Evolutionary conservation across 164 flowering plant species (phyloP).

Genomic region (Akebia trifoliata): DNA sequence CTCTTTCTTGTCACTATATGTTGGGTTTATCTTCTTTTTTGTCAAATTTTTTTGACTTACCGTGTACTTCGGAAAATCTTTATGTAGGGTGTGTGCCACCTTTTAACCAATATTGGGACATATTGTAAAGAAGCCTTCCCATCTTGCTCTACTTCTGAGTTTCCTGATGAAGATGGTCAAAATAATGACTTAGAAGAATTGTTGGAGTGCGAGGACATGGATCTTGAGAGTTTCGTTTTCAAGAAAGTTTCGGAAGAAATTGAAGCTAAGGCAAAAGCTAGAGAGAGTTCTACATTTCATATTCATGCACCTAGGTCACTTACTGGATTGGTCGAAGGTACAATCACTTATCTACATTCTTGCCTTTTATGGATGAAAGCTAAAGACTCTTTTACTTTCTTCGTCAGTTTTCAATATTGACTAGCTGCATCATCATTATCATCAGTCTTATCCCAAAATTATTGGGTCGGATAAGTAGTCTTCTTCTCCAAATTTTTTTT

Average conservation of each 20-base stretch:
- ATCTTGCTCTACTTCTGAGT: constrained; percentile 38
- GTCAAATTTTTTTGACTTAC: not conserved
- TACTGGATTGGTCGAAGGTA: constrained; percentile 61
- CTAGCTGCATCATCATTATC: too few relatives aligned
- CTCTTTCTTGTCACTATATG: not conserved
- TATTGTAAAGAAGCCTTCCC: constrained; percentile 63
- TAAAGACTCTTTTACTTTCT: not conserved
- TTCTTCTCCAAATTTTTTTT: too few relatives aligned
- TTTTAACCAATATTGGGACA: constrained; percentile 53
- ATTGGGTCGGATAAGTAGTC: too few relatives aligned
- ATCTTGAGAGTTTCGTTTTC: constrained; percentile 49
- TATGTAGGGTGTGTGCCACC: constrained; percentile 76
- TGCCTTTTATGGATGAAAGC: not conserved
- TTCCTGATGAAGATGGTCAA: constrained; percentile 41
- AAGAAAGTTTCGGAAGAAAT: constrained; percentile 45
- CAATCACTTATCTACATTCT: not conserved
- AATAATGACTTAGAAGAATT: constrained; percentile 37
- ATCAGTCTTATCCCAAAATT: too few relatives aligned
- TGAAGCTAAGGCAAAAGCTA: constrained; percentile 46
- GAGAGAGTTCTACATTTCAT: constrained; percentile 54
- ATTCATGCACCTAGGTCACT: constrained; percentile 53
- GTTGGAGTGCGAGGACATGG: constrained; percentile 61
- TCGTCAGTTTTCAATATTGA: too few relatives aligned
- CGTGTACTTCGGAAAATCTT: not conserved
- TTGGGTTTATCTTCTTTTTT: not conserved